Evolutionary conservation across 2,329 filamentous ascomycete species (phyloP).

Genomic region (Diplodia corticola): DNA sequence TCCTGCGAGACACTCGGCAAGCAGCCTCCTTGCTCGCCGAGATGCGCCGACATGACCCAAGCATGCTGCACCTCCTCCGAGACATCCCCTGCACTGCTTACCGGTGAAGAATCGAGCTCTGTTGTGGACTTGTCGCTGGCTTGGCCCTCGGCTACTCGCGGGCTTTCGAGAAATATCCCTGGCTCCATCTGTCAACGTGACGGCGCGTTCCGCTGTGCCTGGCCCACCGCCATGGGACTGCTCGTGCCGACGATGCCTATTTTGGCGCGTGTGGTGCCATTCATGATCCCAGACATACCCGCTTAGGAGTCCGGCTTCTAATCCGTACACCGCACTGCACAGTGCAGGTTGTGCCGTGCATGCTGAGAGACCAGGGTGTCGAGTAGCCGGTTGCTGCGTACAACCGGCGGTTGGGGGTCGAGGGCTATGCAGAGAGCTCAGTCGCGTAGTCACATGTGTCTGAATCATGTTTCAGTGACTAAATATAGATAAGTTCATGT

Average conservation of each 20-base stretch:
- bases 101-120: not conserved
- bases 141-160: slow-evolving; percentile 2
- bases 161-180: slow-evolving; percentile 1
- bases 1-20: not conserved
- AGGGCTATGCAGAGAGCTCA: not conserved
- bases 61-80: not conserved
- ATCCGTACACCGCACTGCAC: not conserved
- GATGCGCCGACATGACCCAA: not conserved
- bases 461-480: not conserved
- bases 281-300: not conserved
- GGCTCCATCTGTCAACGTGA: slow-evolving; percentile 10
- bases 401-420: not conserved
- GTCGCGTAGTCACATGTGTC: not conserved
- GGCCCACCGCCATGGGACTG: not conserved
- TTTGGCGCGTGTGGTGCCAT: not conserved
- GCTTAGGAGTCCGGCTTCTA: not conserved
- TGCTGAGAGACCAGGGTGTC: not conserved
- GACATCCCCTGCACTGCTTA: not conserved
- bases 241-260: not conserved
- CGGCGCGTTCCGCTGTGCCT: not conserved
- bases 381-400: not conserved
- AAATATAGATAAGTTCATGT: slow-evolving; percentile 2
- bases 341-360: not conserved
- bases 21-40: not conserved
- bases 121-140: not conserved